Base-by-base conservation (phyloP, 441 rosid species). In the Cnidoscolus chayamansa region DNA sequence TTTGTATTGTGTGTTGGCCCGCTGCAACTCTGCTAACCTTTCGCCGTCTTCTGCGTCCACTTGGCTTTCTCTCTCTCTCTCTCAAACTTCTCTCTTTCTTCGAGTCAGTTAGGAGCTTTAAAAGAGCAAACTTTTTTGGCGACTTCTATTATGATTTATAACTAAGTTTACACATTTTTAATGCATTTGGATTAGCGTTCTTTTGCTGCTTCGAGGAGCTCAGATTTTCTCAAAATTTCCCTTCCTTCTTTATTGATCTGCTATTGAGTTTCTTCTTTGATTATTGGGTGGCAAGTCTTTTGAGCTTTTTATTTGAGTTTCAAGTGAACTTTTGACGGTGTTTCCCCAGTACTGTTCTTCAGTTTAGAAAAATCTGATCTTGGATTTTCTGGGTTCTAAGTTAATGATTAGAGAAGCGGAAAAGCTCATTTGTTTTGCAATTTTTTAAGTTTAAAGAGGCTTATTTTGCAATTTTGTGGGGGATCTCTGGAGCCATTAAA, bases 1-100 rank as follows among this genome's bases (percentile, higher is more conserved):
- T 40, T 40, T 4, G 45, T 40, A 6, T 40, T 40, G 45, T 40
- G 45, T 67, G 73, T 73, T 72, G 82, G 80, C 72, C 85, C 85
- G 80, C 77, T 57, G 74, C 82, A 72, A 30, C 69, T 73, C 80
- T 78, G 79, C 89, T 65, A 64, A 59, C 61, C 79, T 80, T 81
- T 76, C 84, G 83, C 89, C 86, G 86, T 47, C 85, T 86, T 82
- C 80, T 73, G 62, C 86, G 87, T 81, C 73, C 85, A 66, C 81
- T 81, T 81, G 87, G 81, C 81, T 61, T 19, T 50, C 45, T 43
- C 7, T 67, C 45, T 13, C 15, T 40, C 66, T 61, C 56, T 75
- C 61, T 58, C 60, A 76, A 75, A 64, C 73, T 81, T 67, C 76
- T 70, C 74, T 78, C 82, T 51, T 50, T 79, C 70, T 77, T 75